Percentiles rank a stretch among this genome's conserved stretches.
Evolutionary conservation across 2,329 filamentous ascomycete species (phyloP).

Genomic region (Fusarium ambrosium): DNA sequence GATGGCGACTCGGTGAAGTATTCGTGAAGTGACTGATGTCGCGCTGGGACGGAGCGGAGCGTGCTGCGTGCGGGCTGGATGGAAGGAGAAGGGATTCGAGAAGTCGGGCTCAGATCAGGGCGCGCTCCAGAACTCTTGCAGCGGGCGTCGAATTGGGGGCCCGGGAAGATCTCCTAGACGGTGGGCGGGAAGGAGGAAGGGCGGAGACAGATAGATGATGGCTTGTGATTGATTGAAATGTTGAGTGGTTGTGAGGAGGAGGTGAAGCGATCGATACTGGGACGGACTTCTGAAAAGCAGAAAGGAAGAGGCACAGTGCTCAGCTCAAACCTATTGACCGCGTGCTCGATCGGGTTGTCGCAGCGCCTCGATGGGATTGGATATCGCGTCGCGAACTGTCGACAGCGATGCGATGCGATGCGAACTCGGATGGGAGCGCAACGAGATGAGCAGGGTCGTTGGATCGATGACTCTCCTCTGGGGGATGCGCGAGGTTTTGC

Average conservation of each 20-base stretch:
- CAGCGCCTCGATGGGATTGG: slow-evolving; percentile 32
- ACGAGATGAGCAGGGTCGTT: slow-evolving; percentile 26
- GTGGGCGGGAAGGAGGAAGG: slow-evolving; percentile 49
- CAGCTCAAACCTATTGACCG: slow-evolving; percentile 55
- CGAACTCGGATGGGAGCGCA: slow-evolving; percentile 22
- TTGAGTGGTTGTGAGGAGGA: slow-evolving; percentile 51
- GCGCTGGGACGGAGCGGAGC: slow-evolving; percentile 53
- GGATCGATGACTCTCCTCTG: slow-evolving; percentile 20
- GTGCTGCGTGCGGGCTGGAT: slow-evolving; percentile 50
- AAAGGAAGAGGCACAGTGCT: slow-evolving; percentile 55
- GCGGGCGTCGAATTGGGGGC: slow-evolving; percentile 43
- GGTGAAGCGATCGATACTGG: slow-evolving; percentile 56
- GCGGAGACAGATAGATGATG: slow-evolving; percentile 49
- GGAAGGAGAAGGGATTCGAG: slow-evolving; percentile 48
- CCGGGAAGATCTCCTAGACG: slow-evolving; percentile 48
- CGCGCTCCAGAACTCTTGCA: slow-evolving; percentile 51
- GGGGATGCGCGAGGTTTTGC: slow-evolving; percentile 37
- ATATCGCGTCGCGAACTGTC: slow-evolving; percentile 40
- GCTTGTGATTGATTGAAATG: slow-evolving; percentile 46
- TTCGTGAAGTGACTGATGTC: slow-evolving; percentile 56
- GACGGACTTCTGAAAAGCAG: slow-evolving; percentile 54
- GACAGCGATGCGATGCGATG: background rate
- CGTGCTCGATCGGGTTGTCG: slow-evolving; percentile 40
- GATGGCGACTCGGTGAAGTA: slow-evolving; percentile 59
- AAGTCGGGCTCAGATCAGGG: slow-evolving; percentile 46